Base-by-base conservation (phyloP, 768 basidiomycete genomes). In the Suillus weaverae region DNA sequence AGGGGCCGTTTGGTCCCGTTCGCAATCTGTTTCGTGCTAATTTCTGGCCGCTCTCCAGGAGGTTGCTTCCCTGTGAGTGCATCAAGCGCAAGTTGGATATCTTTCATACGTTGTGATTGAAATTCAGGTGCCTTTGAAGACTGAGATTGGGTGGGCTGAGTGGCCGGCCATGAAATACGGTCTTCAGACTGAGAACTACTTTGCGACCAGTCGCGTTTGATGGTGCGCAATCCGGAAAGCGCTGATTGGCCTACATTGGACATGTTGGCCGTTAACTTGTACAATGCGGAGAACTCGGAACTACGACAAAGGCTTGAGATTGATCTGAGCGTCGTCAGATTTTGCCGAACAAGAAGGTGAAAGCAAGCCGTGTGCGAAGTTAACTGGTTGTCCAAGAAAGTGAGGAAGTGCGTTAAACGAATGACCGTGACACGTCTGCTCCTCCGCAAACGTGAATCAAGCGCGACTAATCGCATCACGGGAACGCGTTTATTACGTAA, bases 181-280 rank as follows among this genome's bases (percentile, higher is more conserved):
- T 68, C 68, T 26, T 68, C 68, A 33, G 68, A 70, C 60, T 80
- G 80, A 3, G 83, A 81, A 54, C 79, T 79, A 16, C 72, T 71
- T 57, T 57, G 56, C 0, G 88, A 89, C 72, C 85, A 92, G 73
- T 92, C 86, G 64, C 91, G 84, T 67, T 81, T 81, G 53, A 91
- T 66, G 1, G 82, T 81, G 41, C 84, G 77, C 30, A 92, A 81
- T 1, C 90, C 91, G 1, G 90, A 92, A 68, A 79, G 79, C 18
- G 78, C 66, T 26, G 60, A 64, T 63, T 78, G 81, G 33, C 57
- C 39, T 32, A 20, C 39, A 68, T 76, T 76, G 44, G 68, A 68
- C 76, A 77, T 77, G 22, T 32, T 26, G 30, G 38, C 30, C 41
- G 30, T 20, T 20, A 32, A 13, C 39, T 13, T 13, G 26, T 30